Conservation (phyloP, 495 filamentous ascomycete genomes). For the Daldinia loculata region DNA sequence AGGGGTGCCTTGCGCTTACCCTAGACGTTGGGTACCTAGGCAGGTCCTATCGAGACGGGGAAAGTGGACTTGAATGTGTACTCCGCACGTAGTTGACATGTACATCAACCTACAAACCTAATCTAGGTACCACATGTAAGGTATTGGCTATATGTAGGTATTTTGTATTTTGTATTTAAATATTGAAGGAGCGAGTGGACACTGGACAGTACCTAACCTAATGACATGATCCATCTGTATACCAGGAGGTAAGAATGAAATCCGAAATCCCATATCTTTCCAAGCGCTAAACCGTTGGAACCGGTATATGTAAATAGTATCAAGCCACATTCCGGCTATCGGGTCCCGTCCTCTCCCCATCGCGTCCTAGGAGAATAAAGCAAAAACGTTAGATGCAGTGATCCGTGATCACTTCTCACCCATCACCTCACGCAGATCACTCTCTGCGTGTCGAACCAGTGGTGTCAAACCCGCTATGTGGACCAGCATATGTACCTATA, state of each 20-base stretch:
- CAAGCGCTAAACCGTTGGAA: conserved; percentile 21
- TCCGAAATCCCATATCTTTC: conserved; percentile 21
- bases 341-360: background rate
- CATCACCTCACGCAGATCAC: no score
- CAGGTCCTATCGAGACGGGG: conserved; percentile 26
- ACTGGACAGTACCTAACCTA: no score
- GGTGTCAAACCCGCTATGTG: conserved; percentile 16
- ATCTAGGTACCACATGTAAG: background rate
- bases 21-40: conserved; percentile 2
- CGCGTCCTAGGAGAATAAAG: background rate
- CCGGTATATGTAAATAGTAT: conserved; percentile 4
- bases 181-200: conserved; percentile 2
- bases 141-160: background rate
- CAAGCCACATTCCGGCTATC: conserved; percentile 12
- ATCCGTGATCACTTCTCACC: background rate
- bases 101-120: conserved; percentile 21
- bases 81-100: conserved; percentile 33
- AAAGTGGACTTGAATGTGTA: conserved; percentile 20
- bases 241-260: background rate
- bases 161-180: no score
- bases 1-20: conserved; percentile 21
- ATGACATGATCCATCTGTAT: background rate
- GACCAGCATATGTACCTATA: conserved; percentile 15
- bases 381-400: background rate
- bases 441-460: background rate